phyloP scores from a whole-genome alignment of 345 rosid genomes.

The Conringia planisiliqua region DNA sequence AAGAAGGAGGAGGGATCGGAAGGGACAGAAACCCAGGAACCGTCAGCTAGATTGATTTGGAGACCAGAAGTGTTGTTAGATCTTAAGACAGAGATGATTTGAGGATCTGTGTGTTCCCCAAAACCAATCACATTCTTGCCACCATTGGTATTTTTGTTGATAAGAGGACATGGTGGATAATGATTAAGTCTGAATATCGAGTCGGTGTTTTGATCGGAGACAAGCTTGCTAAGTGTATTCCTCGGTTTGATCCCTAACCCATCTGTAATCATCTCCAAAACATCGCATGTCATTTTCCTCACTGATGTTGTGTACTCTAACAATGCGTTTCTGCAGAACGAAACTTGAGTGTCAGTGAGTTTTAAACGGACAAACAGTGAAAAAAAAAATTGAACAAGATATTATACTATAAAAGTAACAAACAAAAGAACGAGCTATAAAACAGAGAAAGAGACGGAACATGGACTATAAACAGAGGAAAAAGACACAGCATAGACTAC shows the following conservation, averaged over 20 bases:
- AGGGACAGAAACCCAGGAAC: slow-evolving; percentile 75
- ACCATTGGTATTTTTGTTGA: slow-evolving; percentile 1
- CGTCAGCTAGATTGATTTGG: slow-evolving; percentile 61
- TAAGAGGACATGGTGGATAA: slow-evolving; percentile 55
- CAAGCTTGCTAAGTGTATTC: slow-evolving; percentile 59
- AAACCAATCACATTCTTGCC: slow-evolving; percentile 54
- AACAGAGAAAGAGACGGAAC: background rate
- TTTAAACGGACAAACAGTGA: background rate
- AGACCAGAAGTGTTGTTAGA: slow-evolving; percentile 90
- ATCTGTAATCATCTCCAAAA: slow-evolving; percentile 70
- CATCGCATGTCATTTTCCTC: slow-evolving; percentile 58
- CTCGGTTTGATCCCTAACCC: slow-evolving; percentile 59
- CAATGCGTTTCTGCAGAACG: slow-evolving; percentile 48
- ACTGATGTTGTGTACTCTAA: slow-evolving; percentile 57
- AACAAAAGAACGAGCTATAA: background rate
- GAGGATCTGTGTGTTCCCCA: slow-evolving; percentile 95
- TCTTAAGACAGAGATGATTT: slow-evolving; percentile 69
- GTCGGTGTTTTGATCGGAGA: slow-evolving; percentile 66
- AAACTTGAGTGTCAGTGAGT: background rate
- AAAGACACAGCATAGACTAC: background rate
- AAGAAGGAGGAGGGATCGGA: slow-evolving; percentile 72
- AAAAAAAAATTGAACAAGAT: background rate
- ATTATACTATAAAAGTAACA: background rate
- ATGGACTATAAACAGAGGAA: background rate
- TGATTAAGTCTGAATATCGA: slow-evolving; percentile 73